Base-by-base conservation (phyloP, 345 rosid genomes). In the Salix arbutifolia region DNA sequence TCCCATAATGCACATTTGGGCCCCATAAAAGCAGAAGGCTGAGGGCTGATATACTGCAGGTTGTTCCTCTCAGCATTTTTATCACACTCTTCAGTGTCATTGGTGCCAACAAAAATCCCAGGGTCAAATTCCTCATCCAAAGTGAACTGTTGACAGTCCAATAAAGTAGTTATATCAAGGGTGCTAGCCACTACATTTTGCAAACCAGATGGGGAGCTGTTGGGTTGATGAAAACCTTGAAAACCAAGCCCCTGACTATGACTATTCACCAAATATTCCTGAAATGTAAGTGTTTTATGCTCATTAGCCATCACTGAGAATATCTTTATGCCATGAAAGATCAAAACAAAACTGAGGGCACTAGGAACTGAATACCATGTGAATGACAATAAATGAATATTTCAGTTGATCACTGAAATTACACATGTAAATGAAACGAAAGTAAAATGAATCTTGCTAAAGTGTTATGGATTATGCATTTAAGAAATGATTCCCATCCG, bases 1-100 rank as follows among this genome's bases (percentile, higher is more conserved):
- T 92, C 98, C 97, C 97, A 94, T 5, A 94, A 89, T 12, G 97
- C 91, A 86, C 98, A 94, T 78, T 87, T 91, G 40, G 94, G 96
- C 25, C 97, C 92, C 88, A 94, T 33, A 81, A 92, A 91, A 13
- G 98, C 94, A 82, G 91, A 86, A 21, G 97, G 91, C 52, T 91
- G 88, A 65, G 89, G 93, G 64, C 83, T 78, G 77, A 86, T 74
- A 60, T 82, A 82, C 30, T 86, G 85, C 62, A 87, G 86, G 72
- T 82, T 65, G 71, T 70, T 71, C 69, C 80, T 78, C 48, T 75
- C 85, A 66, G 82, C 68, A 75, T 81, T 81, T 11, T 70, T 79
- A n/a, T 56, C 79, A 74, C 76, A 71, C 44, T 82, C 84, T 69
- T 82, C 80, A 53, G 81, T 67, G 80, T 67, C 72, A 82, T 77